Percentiles rank a stretch among this genome's conserved stretches.
Conservation (phyloP, 2,329 filamentous ascomycete species). For the Alternaria sp. region DNA sequence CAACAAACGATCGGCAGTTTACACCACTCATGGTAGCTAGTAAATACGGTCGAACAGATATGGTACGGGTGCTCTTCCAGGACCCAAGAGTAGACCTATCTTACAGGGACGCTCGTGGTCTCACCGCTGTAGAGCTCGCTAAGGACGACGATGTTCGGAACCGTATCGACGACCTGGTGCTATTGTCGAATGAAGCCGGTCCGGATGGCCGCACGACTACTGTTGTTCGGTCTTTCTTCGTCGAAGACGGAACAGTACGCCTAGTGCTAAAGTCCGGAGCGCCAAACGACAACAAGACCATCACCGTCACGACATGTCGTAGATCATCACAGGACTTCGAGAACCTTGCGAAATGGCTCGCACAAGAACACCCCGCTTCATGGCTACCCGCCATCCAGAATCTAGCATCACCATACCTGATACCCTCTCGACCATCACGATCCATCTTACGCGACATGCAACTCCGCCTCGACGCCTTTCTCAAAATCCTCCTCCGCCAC, state of each 20-base stretch:
- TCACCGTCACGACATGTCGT: slow-evolving; percentile 93
- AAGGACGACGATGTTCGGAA: slow-evolving; percentile 98
- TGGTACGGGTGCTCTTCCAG: slow-evolving; percentile 85
- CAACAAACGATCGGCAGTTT: slow-evolving; percentile 91
- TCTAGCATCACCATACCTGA: slow-evolving; percentile 86
- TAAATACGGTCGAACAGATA: slow-evolving; percentile 95
- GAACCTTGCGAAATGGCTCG: slow-evolving; percentile 81
- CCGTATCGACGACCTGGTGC: slow-evolving; percentile 89
- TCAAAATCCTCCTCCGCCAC: slow-evolving; percentile 84
- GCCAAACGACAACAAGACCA: slow-evolving; percentile 79
- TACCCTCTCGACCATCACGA: slow-evolving; percentile 89
- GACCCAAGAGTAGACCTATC: slow-evolving; percentile 87
- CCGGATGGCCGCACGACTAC: slow-evolving; percentile 84
- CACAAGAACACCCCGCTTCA: slow-evolving; percentile 90
- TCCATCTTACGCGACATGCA: slow-evolving; percentile 88
- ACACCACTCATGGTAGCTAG: slow-evolving; percentile 97
- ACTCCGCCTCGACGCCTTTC: slow-evolving; percentile 81
- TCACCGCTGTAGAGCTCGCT: slow-evolving; percentile 93
- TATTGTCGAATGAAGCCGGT: slow-evolving; percentile 72
- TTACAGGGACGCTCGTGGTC: slow-evolving; percentile 81
- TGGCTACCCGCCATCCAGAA: slow-evolving; percentile 85
- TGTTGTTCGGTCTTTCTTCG: slow-evolving; percentile 94
- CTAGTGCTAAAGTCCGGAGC: slow-evolving; percentile 94
- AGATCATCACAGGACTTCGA: slow-evolving; percentile 90
- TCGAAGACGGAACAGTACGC: slow-evolving; percentile 92